A percentile compares a stretch with the other conserved stretches of the same genome.
Conservation (phyloP, 116 monocot genomes). For the Papilionanthe hybrid region DNA sequence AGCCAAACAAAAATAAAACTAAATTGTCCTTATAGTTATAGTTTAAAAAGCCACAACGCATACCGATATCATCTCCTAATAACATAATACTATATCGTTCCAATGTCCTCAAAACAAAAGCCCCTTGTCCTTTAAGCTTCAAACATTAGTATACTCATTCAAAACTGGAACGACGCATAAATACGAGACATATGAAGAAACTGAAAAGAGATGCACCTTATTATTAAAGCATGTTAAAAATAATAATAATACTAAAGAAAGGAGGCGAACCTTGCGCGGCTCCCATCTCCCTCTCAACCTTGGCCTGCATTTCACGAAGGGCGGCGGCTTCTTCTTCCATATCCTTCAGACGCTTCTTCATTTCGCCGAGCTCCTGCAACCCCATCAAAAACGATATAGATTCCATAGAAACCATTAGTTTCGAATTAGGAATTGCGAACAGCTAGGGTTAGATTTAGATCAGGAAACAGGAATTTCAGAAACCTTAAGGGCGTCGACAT, state of each 20-base stretch:
- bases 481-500: slow-evolving; percentile 38
- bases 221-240: background rate
- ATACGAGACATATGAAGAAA: background rate
- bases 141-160: background rate
- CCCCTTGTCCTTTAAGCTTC: background rate
- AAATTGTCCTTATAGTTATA: no score
- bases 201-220: background rate
- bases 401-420: background rate
- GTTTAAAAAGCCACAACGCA: no score
- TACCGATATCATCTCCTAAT: no score
- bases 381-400: background rate
- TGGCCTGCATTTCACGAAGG: slow-evolving; percentile 89
- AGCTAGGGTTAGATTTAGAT: slow-evolving; percentile 21
- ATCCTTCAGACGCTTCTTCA: slow-evolving; percentile 88
- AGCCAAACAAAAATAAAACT: no score
- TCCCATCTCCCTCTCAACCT: slow-evolving; percentile 89
- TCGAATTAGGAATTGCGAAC: background rate
- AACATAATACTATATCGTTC: no score
- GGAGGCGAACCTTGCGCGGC: slow-evolving; percentile 44
- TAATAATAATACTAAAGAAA: background rate
- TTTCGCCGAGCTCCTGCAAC: slow-evolving; percentile 80
- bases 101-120: background rate
- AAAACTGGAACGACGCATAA: background rate
- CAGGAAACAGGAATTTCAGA: background rate
- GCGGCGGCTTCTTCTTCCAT: slow-evolving; percentile 95